Percentiles rank a stretch among this genome's conserved stretches.
Evolutionary conservation across 2,329 filamentous ascomycete species (phyloP).

Genomic region (Xylaria sp.): DNA sequence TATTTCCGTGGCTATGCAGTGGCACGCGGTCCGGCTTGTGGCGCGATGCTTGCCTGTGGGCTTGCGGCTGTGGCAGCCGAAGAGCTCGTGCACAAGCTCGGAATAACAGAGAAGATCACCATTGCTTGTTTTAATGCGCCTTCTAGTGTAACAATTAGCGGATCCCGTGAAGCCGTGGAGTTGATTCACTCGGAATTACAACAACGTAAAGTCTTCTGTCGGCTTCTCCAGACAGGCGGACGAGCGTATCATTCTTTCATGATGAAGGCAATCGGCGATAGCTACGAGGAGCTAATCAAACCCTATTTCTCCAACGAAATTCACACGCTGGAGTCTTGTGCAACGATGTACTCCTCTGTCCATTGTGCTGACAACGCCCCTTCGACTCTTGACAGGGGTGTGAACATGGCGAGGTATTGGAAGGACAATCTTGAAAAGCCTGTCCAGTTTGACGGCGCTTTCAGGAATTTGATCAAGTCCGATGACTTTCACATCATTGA

Average conservation of each 20-base stretch:
- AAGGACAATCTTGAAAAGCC: neutral
- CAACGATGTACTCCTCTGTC: neutral
- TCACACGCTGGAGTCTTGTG: neutral
- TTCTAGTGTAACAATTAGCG: constrained; percentile 37
- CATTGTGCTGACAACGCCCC: neutral
- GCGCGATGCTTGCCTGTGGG: constrained; percentile 41
- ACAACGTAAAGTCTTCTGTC: constrained; percentile 2
- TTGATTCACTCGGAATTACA: neutral
- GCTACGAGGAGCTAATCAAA: neutral
- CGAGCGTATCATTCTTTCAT: constrained; percentile 35
- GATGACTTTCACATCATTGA: neutral
- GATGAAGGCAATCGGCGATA: constrained; percentile 32
- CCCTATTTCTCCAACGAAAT: neutral
- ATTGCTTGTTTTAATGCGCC: constrained; percentile 41
- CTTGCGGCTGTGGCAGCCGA: neutral
- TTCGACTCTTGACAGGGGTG: neutral
- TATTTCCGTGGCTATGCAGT: constrained; percentile 41
- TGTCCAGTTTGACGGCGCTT: neutral
- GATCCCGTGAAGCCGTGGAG: constrained; percentile 7
- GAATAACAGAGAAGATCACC: neutral
- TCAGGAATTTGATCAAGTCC: neutral
- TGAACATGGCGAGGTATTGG: neutral
- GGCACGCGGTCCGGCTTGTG: neutral
- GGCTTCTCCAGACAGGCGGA: constrained; percentile 16
- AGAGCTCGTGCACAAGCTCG: neutral